Evolutionary conservation across 2,329 filamentous ascomycete genomes (phyloP).

Genomic region (Pestalotiopsis sp.): DNA sequence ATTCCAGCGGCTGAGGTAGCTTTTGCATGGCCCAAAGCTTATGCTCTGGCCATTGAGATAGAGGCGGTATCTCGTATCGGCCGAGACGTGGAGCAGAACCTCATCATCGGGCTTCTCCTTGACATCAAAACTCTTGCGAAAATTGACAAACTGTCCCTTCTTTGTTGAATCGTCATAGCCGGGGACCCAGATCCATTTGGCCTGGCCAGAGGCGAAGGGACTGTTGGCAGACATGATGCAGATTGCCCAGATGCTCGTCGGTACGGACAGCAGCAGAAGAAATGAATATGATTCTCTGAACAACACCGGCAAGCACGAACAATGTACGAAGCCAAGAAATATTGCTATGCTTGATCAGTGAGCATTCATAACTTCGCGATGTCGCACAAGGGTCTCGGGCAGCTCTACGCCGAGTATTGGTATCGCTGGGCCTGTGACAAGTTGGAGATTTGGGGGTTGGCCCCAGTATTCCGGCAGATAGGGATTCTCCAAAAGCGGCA

Average conservation of each 20-base stretch:
- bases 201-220: conserved; percentile 5
- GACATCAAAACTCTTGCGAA: conserved; percentile 5
- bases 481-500: conserved; percentile 7
- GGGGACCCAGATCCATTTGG: conserved; percentile 14
- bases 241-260: neutral
- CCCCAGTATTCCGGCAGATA: neutral
- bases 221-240: conserved; percentile 5
- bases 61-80: conserved; percentile 29
- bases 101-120: neutral
- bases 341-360: neutral
- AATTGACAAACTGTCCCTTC: conserved; percentile 10
- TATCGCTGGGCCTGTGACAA: neutral
- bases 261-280: neutral
- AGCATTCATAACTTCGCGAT: neutral
- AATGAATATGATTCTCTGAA: too few relatives aligned
- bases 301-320: neutral
- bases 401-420: neutral
- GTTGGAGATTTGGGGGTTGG: neutral
- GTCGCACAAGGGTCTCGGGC: neutral
- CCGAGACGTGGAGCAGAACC: conserved; percentile 22
- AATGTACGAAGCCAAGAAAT: too few relatives aligned
- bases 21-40: conserved; percentile 26
- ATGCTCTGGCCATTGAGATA: conserved; percentile 23
- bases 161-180: conserved; percentile 6
- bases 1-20: conserved; percentile 26